A percentile compares a stretch with the other conserved stretches of the same genome.
phyloP scores from a whole-genome alignment of 2,329 filamentous ascomycete species.

The Colletotrichum viniferum region DNA sequence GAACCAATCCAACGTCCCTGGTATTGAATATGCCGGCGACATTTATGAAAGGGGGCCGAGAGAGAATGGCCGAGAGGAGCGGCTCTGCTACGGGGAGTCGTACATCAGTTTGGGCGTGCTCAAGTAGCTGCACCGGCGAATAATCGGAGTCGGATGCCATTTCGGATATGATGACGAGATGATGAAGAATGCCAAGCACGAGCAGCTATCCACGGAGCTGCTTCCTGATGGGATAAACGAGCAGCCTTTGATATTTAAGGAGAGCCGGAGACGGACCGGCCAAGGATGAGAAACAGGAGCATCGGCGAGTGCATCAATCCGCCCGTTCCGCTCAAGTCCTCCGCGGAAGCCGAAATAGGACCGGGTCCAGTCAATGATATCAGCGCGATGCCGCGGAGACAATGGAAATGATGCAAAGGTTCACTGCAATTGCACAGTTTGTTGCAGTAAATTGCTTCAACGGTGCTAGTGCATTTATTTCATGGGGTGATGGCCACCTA shows the following conservation, averaged over 20 bases:
- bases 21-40: not conserved
- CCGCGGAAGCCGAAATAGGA: not conserved
- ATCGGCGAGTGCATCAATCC: not conserved
- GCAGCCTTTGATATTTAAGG: not conserved
- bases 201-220: not conserved
- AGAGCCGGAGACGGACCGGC: not conserved
- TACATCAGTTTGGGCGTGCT: not conserved
- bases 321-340: not conserved
- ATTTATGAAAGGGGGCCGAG: not conserved
- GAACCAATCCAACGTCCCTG: not conserved
- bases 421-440: fast-evolving
- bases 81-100: not conserved
- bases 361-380: not conserved
- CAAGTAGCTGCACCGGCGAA: not conserved
- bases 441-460: fast-evolving
- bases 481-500: not conserved
- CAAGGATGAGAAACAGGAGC: not conserved
- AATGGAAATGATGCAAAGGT: not conserved
- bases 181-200: not conserved
- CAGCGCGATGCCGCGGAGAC: not conserved
- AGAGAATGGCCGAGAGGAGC: not conserved
- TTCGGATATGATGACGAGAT: not conserved
- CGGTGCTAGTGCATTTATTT: not conserved
- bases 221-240: not conserved
- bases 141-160: not conserved